Percentiles rank a stretch among this genome's conserved stretches.
Conservation (phyloP, 1,284 basidiomycete genomes). For the Cystobasidium sp. region DNA sequence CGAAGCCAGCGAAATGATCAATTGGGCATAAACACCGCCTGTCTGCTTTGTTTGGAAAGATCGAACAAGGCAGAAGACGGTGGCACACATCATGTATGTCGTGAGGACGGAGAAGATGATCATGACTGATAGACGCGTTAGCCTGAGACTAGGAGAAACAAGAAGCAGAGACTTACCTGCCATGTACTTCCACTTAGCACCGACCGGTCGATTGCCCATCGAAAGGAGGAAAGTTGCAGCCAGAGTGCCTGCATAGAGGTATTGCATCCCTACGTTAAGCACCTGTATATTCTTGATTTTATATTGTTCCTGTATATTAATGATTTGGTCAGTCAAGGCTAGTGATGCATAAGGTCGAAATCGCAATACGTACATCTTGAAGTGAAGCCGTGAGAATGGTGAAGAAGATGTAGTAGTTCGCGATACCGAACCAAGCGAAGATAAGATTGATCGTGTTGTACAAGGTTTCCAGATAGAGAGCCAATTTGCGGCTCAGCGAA, state of each 20-base stretch:
- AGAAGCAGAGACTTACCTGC: conserved; percentile 11
- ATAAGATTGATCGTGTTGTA: conserved; percentile 88
- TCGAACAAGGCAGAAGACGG: conserved; percentile 73
- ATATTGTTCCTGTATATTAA: conserved; percentile 11
- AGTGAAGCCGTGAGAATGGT: conserved; percentile 88
- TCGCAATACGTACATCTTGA: conserved; percentile 71
- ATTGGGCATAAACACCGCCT: conserved; percentile 65
- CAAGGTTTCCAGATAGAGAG: conserved; percentile 77
- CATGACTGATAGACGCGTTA: conserved; percentile 65
- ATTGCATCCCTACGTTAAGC: conserved; percentile 74
- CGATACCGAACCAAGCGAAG: conserved; percentile 92
- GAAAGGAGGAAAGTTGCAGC: conserved; percentile 90
- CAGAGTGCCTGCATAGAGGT: conserved; percentile 79
- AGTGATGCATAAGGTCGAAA: background rate
- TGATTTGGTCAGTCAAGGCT: background rate
- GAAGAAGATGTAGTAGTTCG: conserved; percentile 96
- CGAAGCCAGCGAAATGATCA: conserved; percentile 80
- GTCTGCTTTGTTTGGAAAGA: conserved; percentile 65
- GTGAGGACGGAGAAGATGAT: conserved; percentile 78
- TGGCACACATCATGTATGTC: conserved; percentile 74
- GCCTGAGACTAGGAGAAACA: background rate
- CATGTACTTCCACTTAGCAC: conserved; percentile 62
- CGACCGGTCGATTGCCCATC: conserved; percentile 93
- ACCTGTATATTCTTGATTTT: conserved; percentile 69
- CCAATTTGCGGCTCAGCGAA: conserved; percentile 72